A percentile compares a stretch with the other conserved stretches of the same genome.
These are phyloP conservation scores for Sicyos edulis DNA, from an alignment of 306 rosid genomes.

Conservation along the genomic window DNA sequence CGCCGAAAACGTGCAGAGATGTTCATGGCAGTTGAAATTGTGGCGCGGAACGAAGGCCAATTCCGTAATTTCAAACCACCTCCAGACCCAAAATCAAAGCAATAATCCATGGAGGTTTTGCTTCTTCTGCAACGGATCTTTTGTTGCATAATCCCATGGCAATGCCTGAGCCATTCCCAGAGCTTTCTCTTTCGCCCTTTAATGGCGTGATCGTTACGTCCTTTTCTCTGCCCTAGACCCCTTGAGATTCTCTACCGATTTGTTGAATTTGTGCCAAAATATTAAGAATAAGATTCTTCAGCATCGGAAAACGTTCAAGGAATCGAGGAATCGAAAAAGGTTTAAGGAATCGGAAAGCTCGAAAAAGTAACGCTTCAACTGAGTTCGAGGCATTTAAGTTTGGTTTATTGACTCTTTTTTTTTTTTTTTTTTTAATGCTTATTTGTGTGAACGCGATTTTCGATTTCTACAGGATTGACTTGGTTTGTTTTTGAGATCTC, in stretches of 20 bases:
- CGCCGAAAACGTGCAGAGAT: neutral
- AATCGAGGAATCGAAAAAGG: too few species aligned
- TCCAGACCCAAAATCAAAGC: neutral
- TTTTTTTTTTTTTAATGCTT: too few species aligned
- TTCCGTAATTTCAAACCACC: neutral
- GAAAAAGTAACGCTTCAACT: too few species aligned
- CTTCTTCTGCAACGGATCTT: neutral
- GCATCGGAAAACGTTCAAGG: too few species aligned
- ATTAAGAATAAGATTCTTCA: too few species aligned
- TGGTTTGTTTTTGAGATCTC: neutral
- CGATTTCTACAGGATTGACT: constrained; percentile 20
- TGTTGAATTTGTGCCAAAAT: too few species aligned
- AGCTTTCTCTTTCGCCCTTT: neutral
- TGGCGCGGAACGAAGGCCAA: constrained; percentile 1
- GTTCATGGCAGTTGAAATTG: constrained; percentile 4
- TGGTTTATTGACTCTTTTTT: too few species aligned
- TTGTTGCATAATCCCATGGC: neutral
- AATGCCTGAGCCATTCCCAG: neutral
- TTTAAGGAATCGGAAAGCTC: too few species aligned
- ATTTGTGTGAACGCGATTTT: neutral
- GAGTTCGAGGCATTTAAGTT: too few species aligned
- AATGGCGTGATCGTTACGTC: neutral
- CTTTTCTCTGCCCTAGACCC: constrained; percentile 1
- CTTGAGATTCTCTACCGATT: constrained; percentile 7
- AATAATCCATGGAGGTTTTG: neutral